Evolutionary conservation across 306 rosid species (phyloP).

Genomic region (Corylus avellana): DNA sequence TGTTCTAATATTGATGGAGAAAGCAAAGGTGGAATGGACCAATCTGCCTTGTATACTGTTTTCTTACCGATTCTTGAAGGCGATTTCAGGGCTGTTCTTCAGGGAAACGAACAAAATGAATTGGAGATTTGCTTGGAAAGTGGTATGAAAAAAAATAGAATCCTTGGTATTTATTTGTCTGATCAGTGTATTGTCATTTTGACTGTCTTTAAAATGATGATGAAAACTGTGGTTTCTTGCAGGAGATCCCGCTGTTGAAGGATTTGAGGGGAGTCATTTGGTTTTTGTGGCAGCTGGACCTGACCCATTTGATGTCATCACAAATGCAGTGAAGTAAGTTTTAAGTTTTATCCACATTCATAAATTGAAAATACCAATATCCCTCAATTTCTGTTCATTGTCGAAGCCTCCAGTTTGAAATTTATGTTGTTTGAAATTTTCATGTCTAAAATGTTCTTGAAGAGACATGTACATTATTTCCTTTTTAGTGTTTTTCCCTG

Average conservation of each 20-base stretch:
- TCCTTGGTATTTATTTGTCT: not conserved
- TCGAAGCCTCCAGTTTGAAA: not conserved
- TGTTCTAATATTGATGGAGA: slow-evolving; percentile 46
- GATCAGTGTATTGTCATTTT: not conserved
- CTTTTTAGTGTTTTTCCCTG: not conserved
- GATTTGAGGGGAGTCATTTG: slow-evolving; percentile 78
- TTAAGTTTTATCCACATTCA: not conserved
- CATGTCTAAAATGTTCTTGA: not conserved
- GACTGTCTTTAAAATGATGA: not conserved
- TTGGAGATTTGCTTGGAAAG: slow-evolving; percentile 92
- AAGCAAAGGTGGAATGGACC: slow-evolving; percentile 33
- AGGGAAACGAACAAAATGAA: slow-evolving; percentile 79
- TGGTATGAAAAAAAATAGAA: slow-evolving; percentile 40
- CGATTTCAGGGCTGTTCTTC: slow-evolving; percentile 95
- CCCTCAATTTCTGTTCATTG: not conserved
- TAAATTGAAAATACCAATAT: not conserved
- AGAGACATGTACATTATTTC: not conserved
- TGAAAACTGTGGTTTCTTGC: slow-evolving; percentile 20
- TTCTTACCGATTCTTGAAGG: slow-evolving; percentile 90
- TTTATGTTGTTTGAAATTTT: not conserved
- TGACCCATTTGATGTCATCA: slow-evolving; percentile 80
- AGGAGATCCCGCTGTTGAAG: slow-evolving; percentile 87
- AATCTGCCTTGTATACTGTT: slow-evolving; percentile 56
- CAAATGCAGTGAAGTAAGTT: slow-evolving; percentile 80
- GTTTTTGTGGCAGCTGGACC: slow-evolving; percentile 80